Conservation (phyloP, 495 filamentous ascomycete species). For the Pyronema omphalodes region DNA sequence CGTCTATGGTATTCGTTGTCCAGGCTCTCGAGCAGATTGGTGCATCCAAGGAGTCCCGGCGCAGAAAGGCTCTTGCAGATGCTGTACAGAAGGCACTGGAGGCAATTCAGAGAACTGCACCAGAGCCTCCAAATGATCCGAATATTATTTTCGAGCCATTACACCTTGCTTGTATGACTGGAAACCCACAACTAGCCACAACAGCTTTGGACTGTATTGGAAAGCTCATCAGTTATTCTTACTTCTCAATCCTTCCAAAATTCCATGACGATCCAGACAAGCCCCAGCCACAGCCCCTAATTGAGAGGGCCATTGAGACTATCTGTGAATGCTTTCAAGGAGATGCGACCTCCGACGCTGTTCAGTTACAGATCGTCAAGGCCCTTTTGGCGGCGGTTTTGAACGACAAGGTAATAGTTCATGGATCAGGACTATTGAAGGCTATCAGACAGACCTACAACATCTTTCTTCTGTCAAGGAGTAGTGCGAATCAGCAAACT, state of each 20-base stretch:
- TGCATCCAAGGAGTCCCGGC: conserved; percentile 68
- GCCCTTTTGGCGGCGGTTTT: conserved; percentile 85
- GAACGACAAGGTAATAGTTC: conserved; percentile 96
- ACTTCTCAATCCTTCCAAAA: conserved; percentile 50
- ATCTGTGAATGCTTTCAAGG: conserved; percentile 99
- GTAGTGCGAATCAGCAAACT: conserved; percentile 79
- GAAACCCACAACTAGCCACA: conserved; percentile 66
- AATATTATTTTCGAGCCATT: conserved; percentile 82
- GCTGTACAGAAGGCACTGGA: conserved; percentile 60
- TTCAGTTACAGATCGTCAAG: conserved; percentile 95
- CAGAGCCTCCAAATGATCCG: conserved; percentile 52
- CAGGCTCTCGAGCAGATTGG: conserved; percentile 81
- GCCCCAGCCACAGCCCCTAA: conserved; percentile 45
- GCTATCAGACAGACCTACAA: conserved; percentile 98
- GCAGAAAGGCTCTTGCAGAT: conserved; percentile 60
- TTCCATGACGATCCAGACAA: conserved; percentile 22
- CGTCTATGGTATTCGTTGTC: conserved; percentile 87
- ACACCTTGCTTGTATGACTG: conserved; percentile 65
- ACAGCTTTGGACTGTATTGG: conserved; percentile 94
- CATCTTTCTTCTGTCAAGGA: conserved; percentile 88
- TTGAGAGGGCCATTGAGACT: conserved; percentile 94
- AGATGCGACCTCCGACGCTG: conserved; percentile 71
- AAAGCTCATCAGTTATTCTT: conserved; percentile 94
- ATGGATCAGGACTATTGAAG: conserved; percentile 90
- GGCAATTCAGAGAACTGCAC: conserved; percentile 60